These are phyloP conservation scores for Eucalyptus regnans DNA, from an alignment of 345 rosid species.

Conservation along the genomic window DNA sequence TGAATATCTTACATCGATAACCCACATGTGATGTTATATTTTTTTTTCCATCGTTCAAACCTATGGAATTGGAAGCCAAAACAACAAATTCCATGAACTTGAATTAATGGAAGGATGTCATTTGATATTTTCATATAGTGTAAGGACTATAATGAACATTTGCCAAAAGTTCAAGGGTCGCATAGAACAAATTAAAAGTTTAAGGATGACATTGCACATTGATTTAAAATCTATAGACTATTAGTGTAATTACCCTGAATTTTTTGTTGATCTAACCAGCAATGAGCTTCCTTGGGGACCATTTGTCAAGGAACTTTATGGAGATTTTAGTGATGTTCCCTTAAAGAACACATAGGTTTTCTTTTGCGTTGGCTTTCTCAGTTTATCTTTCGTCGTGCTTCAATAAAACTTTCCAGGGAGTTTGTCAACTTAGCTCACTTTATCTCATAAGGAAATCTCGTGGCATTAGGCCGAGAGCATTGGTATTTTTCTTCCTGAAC, in stretches of 20 bases:
- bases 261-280: background rate
- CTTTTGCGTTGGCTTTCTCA: too few relatives aligned
- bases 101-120: background rate
- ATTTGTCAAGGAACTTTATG: background rate
- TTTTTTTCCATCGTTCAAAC: too few relatives aligned
- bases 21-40: background rate
- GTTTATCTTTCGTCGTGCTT: too few relatives aligned
- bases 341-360: too few relatives aligned
- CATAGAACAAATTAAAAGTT: too few relatives aligned
- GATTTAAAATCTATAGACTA: too few relatives aligned
- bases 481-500: background rate
- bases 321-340: background rate
- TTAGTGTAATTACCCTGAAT: background rate
- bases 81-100: fast-evolving
- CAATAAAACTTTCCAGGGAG: background rate
- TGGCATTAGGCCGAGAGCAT: too few relatives aligned
- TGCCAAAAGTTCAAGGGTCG: fast-evolving
- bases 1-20: background rate
- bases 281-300: background rate
- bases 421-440: background rate
- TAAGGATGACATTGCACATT: too few relatives aligned
- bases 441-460: too few relatives aligned
- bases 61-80: background rate
- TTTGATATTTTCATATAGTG: background rate
- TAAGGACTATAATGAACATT: too few relatives aligned